Conservation (phyloP, 108 stramenopile species). For the Skeletonema tropicum region DNA sequence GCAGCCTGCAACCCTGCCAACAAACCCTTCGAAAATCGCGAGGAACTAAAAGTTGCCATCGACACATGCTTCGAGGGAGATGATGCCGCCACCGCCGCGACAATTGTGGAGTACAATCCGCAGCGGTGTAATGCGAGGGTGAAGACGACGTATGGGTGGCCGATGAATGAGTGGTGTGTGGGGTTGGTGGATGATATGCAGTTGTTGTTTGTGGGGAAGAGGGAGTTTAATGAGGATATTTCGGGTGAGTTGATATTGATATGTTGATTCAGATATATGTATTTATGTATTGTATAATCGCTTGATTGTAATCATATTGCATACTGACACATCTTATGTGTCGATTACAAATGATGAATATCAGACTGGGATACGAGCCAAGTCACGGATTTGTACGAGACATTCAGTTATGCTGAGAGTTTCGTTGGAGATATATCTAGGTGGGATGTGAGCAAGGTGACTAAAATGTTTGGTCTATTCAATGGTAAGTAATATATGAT, state of each 20-base stretch:
- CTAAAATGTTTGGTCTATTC: conserved; percentile 6
- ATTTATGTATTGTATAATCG: too few relatives aligned
- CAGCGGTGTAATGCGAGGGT: background rate
- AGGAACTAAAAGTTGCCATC: background rate
- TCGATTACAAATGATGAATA: background rate
- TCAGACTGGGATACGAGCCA: conserved; percentile 40
- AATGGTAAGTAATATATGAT: background rate
- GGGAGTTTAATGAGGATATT: conserved; percentile 24
- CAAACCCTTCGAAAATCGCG: background rate
- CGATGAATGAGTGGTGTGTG: conserved; percentile 19
- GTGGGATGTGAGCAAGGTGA: conserved; percentile 47
- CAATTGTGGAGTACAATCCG: background rate
- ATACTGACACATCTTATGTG: background rate
- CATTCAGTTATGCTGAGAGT: conserved; percentile 22
- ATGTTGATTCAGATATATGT: background rate
- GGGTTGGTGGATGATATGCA: conserved; percentile 16
- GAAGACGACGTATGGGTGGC: conserved; percentile 14
- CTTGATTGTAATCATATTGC: too few relatives aligned
- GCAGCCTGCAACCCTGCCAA: background rate
- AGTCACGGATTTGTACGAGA: conserved; percentile 24
- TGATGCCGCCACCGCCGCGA: background rate
- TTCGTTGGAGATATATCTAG: conserved; percentile 24
- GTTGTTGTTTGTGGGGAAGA: conserved; percentile 13
- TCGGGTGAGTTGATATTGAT: background rate
- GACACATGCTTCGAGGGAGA: background rate